A percentile compares a stretch with the other conserved stretches of the same genome.
Evolutionary conservation across 73 alveolate species (phyloP).

Genomic region (Diophrys appendiculata): DNA sequence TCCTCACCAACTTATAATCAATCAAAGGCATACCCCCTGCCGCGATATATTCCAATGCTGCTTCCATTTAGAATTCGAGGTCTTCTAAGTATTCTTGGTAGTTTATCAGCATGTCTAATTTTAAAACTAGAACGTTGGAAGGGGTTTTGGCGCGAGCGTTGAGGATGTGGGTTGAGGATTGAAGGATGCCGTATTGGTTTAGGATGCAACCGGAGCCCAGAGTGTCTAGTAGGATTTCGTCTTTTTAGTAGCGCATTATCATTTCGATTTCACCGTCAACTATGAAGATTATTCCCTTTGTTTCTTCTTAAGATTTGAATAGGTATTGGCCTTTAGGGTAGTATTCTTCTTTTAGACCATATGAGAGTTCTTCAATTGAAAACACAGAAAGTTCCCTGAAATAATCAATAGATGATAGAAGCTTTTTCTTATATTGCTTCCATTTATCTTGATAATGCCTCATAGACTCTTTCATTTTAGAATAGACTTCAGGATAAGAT

Average conservation of each 20-base stretch:
- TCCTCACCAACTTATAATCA: not conserved
- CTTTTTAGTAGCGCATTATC: not conserved
- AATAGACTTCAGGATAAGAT: constrained; percentile 29
- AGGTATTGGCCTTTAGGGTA: not conserved
- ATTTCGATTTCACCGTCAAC: constrained; percentile 10
- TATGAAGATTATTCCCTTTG: not conserved
- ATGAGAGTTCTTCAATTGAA: constrained; percentile 21
- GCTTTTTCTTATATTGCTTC: constrained; percentile 14
- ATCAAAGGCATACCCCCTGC: not conserved
- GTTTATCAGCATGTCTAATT: not conserved
- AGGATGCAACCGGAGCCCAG: not conserved
- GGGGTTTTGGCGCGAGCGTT: not conserved
- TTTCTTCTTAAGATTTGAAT: constrained; percentile 5
- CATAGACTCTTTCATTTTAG: constrained; percentile 47
- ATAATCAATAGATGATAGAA: constrained; percentile 15
- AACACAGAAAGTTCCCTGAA: constrained; percentile 1
- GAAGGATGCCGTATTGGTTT: not conserved
- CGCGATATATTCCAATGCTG: not conserved
- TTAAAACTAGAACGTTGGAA: not conserved
- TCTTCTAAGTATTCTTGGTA: not conserved
- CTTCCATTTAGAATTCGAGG: not conserved
- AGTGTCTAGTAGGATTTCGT: constrained; percentile 3
- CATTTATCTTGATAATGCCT: constrained; percentile 37
- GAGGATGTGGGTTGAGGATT: not conserved
- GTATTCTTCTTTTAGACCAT: constrained; percentile 4